phyloP scores from a whole-genome alignment of 2,329 filamentous ascomycete species.

The Gyromitra esculenta region DNA sequence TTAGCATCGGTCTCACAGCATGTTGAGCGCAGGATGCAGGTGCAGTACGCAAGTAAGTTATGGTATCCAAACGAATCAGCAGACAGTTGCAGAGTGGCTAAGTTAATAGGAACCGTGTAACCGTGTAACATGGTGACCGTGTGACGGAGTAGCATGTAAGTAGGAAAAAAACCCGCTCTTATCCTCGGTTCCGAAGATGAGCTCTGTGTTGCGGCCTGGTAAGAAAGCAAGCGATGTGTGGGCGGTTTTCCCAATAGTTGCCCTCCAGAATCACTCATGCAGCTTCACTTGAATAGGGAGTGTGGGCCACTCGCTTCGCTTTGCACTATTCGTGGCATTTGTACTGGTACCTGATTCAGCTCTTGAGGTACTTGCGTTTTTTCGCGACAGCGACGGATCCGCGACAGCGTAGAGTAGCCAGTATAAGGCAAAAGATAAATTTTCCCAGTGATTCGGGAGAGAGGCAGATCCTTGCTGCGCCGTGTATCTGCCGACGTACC shows the following conservation, averaged over 20 bases:
- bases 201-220: neutral
- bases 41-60: constrained; percentile 40
- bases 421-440: constrained; percentile 3
- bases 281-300: constrained; percentile 18
- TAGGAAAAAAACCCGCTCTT: constrained; percentile 17
- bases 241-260: constrained; percentile 26
- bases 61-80: constrained; percentile 38
- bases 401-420: neutral
- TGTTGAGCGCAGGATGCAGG: constrained; percentile 26
- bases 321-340: constrained; percentile 22
- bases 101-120: constrained; percentile 40
- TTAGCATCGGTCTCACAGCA: constrained; percentile 30
- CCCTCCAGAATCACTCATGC: constrained; percentile 1
- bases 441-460: neutral
- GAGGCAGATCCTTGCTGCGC: constrained; percentile 23
- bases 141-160: constrained; percentile 21
- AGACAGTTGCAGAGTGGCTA: constrained; percentile 8
- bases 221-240: constrained; percentile 26
- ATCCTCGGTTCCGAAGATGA: constrained; percentile 41
- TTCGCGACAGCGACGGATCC: constrained; percentile 1
- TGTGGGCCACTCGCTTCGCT: constrained; percentile 20
- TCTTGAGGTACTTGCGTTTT: neutral
- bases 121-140: constrained; percentile 33
- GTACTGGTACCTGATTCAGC: constrained; percentile 12
- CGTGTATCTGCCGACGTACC: constrained; percentile 27